A percentile compares a stretch with the other conserved stretches of the same genome.
phyloP scores from a whole-genome alignment of 805 yeast species.

The Starmerella davenportii region DNA sequence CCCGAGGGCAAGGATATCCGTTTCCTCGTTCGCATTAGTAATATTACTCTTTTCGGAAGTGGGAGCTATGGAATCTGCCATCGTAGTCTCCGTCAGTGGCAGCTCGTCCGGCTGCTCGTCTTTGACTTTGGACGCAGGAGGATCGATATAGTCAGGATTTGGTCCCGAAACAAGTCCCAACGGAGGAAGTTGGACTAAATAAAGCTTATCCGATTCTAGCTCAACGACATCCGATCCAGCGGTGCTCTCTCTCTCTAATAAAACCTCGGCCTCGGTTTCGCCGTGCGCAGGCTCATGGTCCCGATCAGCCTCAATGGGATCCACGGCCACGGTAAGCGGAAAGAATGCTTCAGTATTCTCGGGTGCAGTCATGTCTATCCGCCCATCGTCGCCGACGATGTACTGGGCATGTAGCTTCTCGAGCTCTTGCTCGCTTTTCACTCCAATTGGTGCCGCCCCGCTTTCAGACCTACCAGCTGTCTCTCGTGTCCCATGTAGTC shows the following conservation, averaged over 20 bases:
- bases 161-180: too few relatives aligned
- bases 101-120: slow-evolving; percentile 7
- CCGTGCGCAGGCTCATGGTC: too few relatives aligned
- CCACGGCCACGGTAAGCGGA: slow-evolving; percentile 14
- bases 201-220: too few relatives aligned
- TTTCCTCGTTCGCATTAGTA: neutral
- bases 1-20: neutral
- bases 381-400: slow-evolving; percentile 4
- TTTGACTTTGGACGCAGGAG: neutral
- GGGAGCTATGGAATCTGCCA: slow-evolving; percentile 3
- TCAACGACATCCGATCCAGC: too few relatives aligned
- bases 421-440: slow-evolving; percentile 10
- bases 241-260: too few relatives aligned
- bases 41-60: neutral
- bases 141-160: too few relatives aligned
- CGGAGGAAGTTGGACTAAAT: too few relatives aligned
- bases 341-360: slow-evolving; percentile 9
- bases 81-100: too few relatives aligned
- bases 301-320: neutral
- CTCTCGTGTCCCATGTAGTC: neutral
- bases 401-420: slow-evolving; percentile 4
- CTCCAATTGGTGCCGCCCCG: slow-evolving; percentile 6
- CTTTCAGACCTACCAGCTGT: neutral
- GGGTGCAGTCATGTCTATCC: slow-evolving; percentile 11
- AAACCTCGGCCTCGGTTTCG: too few relatives aligned